phyloP scores from a whole-genome alignment of 345 rosid genomes.

The Eucalyptus sp. region DNA sequence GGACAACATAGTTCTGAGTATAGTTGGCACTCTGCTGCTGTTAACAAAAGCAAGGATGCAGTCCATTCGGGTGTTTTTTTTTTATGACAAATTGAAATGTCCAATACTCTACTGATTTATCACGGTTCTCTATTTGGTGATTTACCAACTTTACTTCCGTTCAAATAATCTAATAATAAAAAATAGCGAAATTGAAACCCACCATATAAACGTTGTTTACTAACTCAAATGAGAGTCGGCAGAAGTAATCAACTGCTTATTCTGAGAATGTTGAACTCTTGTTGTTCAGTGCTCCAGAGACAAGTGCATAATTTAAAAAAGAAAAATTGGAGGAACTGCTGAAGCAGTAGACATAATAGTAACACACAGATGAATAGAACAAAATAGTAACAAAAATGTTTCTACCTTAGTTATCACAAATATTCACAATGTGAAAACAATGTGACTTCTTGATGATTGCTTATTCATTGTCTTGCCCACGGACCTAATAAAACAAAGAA shows the following conservation, averaged over 20 bases:
- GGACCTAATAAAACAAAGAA: slow-evolving; percentile 31
- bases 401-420: slow-evolving; percentile 67
- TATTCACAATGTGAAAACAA: slow-evolving; percentile 76
- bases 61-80: not conserved
- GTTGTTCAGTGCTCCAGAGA: slow-evolving; percentile 68
- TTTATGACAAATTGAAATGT: not conserved
- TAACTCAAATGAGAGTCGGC: not conserved
- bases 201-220: not conserved
- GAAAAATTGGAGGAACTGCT: not conserved
- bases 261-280: slow-evolving; percentile 6
- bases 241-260: not conserved
- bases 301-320: not conserved
- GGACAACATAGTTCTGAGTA: not conserved
- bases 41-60: not conserved
- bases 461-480: slow-evolving; percentile 90
- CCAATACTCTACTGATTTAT: not conserved
- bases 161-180: not conserved
- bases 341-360: not conserved
- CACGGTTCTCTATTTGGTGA: not conserved
- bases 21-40: not conserved
- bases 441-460: slow-evolving; percentile 66
- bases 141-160: not conserved
- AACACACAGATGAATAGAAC: not conserved
- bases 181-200: not conserved
- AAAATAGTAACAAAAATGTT: not conserved